Evolutionary conservation across 352 stramenopile genomes (phyloP).

Genomic region (Pythium sp.): DNA sequence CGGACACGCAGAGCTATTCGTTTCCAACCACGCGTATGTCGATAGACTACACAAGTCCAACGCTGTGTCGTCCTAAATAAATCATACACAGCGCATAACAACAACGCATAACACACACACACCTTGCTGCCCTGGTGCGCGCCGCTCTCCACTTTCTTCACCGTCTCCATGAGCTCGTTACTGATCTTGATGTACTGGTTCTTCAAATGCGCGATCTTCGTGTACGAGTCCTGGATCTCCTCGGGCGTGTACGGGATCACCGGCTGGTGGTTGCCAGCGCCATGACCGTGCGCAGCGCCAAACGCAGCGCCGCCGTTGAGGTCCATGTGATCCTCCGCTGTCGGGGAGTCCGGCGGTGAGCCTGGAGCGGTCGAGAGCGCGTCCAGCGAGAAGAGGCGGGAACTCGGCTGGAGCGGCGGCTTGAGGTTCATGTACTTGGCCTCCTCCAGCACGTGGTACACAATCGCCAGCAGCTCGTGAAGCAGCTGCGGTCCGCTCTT

Average conservation of each 20-base stretch:
- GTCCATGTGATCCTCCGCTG: slow-evolving; percentile 46
- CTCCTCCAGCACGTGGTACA: slow-evolving; percentile 78
- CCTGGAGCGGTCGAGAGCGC: slow-evolving; percentile 33
- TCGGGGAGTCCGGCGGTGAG: slow-evolving; percentile 34
- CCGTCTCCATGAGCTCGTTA: slow-evolving; percentile 47
- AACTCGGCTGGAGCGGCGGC: slow-evolving; percentile 74
- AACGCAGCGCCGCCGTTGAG: slow-evolving; percentile 44
- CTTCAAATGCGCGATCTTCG: slow-evolving; percentile 76
- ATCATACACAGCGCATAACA: neutral
- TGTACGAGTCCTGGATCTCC: slow-evolving; percentile 86
- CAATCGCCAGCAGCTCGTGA: slow-evolving; percentile 67
- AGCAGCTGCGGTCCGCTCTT: slow-evolving; percentile 61
- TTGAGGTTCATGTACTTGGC: slow-evolving; percentile 85
- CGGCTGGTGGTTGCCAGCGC: slow-evolving; percentile 28
- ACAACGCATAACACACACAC: neutral
- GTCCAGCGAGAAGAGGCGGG: slow-evolving; percentile 68
- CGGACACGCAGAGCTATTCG: neutral
- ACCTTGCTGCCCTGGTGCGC: slow-evolving; percentile 10
- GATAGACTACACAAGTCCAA: neutral
- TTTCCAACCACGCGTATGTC: neutral
- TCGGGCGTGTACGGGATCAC: slow-evolving; percentile 75
- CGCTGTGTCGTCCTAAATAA: neutral
- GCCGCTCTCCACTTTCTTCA: slow-evolving; percentile 49
- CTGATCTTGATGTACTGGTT: slow-evolving; percentile 79
- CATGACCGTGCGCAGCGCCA: slow-evolving; percentile 24